Percentiles rank a stretch among this genome's conserved stretches.
These are phyloP conservation scores for Solanum sitiens DNA, from an alignment of 257 asterid species.

Conservation along the genomic window DNA sequence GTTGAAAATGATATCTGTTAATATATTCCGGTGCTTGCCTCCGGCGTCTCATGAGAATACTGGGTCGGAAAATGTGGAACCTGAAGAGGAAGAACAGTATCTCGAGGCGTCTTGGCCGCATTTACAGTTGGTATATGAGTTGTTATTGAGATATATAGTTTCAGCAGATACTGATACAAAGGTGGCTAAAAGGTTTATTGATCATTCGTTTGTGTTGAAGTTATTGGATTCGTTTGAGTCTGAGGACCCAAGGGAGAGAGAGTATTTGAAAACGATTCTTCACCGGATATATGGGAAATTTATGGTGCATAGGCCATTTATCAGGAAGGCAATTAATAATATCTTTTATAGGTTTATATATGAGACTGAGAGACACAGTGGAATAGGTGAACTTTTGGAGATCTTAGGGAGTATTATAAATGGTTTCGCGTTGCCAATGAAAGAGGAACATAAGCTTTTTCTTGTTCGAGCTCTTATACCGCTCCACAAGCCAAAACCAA, in stretches of 20 bases:
- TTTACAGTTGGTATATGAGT: constrained; percentile 58
- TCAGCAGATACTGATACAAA: constrained; percentile 58
- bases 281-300: constrained; percentile 84
- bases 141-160: constrained; percentile 64
- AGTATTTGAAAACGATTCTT: constrained; percentile 70
- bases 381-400: constrained; percentile 83
- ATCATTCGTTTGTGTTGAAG: constrained; percentile 60
- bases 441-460: constrained; percentile 90
- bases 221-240: constrained; percentile 73
- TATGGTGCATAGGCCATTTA: constrained; percentile 88
- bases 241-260: constrained; percentile 82
- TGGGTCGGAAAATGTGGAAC: constrained; percentile 41
- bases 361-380: constrained; percentile 68
- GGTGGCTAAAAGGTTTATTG: constrained; percentile 62
- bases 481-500: constrained; percentile 66
- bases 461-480: constrained; percentile 77
- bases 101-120: constrained; percentile 79
- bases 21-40: constrained; percentile 61
- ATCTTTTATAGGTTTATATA: constrained; percentile 65
- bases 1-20: constrained; percentile 56
- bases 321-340: constrained; percentile 71
- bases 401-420: constrained; percentile 81
- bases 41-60: constrained; percentile 54
- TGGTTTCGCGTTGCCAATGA: constrained; percentile 91
- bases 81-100: constrained; percentile 64